Base-by-base conservation (phyloP, 2,329 filamentous ascomycete genomes). In the Ambrosiella xylebori region DNA sequence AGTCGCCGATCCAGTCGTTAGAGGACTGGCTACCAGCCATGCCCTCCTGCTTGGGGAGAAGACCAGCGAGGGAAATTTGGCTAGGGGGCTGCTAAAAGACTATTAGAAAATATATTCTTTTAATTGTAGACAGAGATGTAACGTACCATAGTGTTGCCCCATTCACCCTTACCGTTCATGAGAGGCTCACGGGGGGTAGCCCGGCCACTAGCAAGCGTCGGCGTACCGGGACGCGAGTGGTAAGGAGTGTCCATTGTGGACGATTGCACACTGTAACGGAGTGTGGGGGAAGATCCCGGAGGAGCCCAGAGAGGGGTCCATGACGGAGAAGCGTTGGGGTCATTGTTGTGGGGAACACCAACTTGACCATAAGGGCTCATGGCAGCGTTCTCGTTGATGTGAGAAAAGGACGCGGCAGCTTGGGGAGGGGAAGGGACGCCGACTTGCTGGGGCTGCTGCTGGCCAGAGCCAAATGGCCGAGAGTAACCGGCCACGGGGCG, bases 51-150 rank as follows among this genome's bases (percentile, higher is more conserved):
- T 65, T 64, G 15, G 68, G 70, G 3, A 74, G 65, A 7, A 74
- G 66, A 13, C 67, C 70, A 1, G 70, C 67, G 40, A 74, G 66
- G 59, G 70, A 74, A 54, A 71, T 66, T 53, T 71, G 66, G 65
- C 72, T 74, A 63, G 72, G 71, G 60, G 71, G 68, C 71, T 73
- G 63, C 59, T 54, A 62, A 11, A 52, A 36, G 7, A 52, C 19
- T 37, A 35, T 50, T 40, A 37, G 44, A 56, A 27, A 39, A 12
- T 1, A 19, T 19, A 3, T 38, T 17, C n/a, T 3, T 15, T 13
- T 15, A 9, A 11, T 37, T 1, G 39, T 12, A 52, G 1, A 36
- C 11, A 2, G 0, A 2, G 8, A 7, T 7, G 19, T 38, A n/a
- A 60, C 61, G 54, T 64, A 66, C 64, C 64, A 66, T 66, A 5